Evolutionary conservation across 2,329 filamentous ascomycete species (phyloP).

Genomic region (Raffaelea albimanens): DNA sequence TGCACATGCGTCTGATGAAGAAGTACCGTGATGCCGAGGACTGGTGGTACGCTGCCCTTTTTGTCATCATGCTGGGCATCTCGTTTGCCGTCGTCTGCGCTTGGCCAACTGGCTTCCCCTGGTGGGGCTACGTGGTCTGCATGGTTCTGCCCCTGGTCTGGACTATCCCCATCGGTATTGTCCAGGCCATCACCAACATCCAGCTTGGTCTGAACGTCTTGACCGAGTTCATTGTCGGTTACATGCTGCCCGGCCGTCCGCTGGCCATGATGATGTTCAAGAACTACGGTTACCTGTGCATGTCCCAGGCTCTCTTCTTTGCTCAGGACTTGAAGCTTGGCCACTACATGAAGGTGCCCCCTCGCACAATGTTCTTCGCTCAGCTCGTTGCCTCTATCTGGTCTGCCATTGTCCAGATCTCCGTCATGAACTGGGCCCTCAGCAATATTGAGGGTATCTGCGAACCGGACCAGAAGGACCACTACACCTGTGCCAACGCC

Average conservation of each 20-base stretch:
- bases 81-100: constrained; percentile 29
- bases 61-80: constrained; percentile 22
- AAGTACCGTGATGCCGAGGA: constrained; percentile 26
- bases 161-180: too few relatives aligned
- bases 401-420: constrained; percentile 33
- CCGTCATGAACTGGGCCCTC: constrained; percentile 22
- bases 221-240: constrained; percentile 37
- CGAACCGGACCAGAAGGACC: constrained; percentile 27
- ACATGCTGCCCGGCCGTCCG: constrained; percentile 33
- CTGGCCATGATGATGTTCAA: constrained; percentile 38
- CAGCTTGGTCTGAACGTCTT: constrained; percentile 38
- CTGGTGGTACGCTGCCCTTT: constrained; percentile 34
- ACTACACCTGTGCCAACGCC: constrained; percentile 38
- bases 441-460: constrained; percentile 32
- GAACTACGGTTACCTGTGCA: constrained; percentile 28
- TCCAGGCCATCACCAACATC: constrained; percentile 40
- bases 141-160: constrained; percentile 32
- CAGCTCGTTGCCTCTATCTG: constrained; percentile 38
- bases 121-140: constrained; percentile 28
- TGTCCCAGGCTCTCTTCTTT: constrained; percentile 34
- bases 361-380: constrained; percentile 34
- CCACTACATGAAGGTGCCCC: constrained; percentile 41
- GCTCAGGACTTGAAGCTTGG: constrained; percentile 40
- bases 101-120: constrained; percentile 33
- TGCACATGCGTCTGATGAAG: constrained; percentile 11